Percentiles rank a stretch among this genome's conserved stretches.
These are phyloP conservation scores for Pholiota microspora DNA, from an alignment of 768 basidiomycete genomes.

Conservation along the genomic window DNA sequence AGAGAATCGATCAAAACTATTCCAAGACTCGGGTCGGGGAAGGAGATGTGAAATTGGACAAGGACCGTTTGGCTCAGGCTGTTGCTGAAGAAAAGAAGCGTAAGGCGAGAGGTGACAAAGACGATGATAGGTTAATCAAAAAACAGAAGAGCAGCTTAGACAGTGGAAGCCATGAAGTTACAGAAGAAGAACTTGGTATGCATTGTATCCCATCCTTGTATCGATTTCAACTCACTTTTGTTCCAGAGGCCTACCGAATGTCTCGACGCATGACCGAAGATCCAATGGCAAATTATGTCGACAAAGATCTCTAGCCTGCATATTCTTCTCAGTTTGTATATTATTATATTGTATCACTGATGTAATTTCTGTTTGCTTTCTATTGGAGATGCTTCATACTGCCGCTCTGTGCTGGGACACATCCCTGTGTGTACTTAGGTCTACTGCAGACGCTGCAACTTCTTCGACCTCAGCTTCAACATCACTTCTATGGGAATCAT, in stretches of 20 bases:
- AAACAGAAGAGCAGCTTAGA: conserved; percentile 52
- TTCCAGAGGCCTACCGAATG: conserved; percentile 89
- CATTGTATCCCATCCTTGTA: conserved; percentile 11
- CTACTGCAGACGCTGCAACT: neutral
- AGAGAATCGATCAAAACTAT: conserved; percentile 64
- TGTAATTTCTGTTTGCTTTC: neutral
- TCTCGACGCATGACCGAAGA: conserved; percentile 73
- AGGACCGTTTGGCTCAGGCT: conserved; percentile 65
- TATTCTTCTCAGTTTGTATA: conserved; percentile 7
- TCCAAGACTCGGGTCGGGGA: conserved; percentile 82
- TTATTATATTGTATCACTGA: conserved; percentile 5
- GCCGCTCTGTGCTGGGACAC: no score
- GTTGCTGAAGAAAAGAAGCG: conserved; percentile 80
- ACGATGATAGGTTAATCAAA: conserved; percentile 57
- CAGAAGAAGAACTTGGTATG: conserved; percentile 84
- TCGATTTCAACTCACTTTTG: neutral
- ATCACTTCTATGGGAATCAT: no score
- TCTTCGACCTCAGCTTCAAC: neutral
- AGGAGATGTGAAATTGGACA: conserved; percentile 74
- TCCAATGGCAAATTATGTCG: conserved; percentile 92
- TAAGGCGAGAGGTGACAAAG: conserved; percentile 53
- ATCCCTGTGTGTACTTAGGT: no score
- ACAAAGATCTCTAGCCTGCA: conserved; percentile 37
- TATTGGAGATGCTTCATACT: neutral
- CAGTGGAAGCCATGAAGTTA: conserved; percentile 70